Evolutionary conservation across 2,329 filamentous ascomycete genomes (phyloP).

Genomic region (Lizonia empirigonia): DNA sequence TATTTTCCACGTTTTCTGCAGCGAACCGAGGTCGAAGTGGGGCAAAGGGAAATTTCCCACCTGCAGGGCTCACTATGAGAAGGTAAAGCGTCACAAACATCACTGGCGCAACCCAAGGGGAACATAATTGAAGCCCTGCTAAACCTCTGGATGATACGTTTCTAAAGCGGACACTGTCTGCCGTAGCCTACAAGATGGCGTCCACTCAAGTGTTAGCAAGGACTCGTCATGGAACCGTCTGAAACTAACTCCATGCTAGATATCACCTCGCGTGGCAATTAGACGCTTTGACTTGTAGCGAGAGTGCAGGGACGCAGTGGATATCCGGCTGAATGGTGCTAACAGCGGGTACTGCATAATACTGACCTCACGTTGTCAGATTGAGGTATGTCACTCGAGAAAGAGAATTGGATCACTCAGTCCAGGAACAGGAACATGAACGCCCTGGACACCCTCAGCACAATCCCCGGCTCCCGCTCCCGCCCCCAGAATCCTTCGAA

Average conservation of each 20-base stretch:
- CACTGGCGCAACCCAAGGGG: background rate
- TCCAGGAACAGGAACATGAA: background rate
- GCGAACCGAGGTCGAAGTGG: constrained; percentile 5
- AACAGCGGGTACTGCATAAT: too few species aligned
- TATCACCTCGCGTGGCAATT: constrained; percentile 7
- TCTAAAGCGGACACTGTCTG: constrained; percentile 5
- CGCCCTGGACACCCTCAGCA: background rate
- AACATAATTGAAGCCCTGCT: background rate
- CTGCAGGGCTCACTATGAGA: background rate
- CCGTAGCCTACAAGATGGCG: background rate
- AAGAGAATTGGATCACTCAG: background rate
- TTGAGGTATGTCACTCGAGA: too few species aligned
- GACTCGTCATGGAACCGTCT: background rate
- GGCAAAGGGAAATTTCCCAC: background rate
- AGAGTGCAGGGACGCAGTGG: constrained; percentile 5
- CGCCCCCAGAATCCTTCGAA: constrained; percentile 1
- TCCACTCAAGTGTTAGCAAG: background rate
- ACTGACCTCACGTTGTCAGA: too few species aligned
- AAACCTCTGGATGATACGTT: background rate
- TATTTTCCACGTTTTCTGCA: background rate
- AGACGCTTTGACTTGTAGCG: background rate
- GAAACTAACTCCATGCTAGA: constrained; percentile 8
- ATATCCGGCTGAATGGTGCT: constrained; percentile 8
- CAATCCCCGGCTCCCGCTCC: background rate
- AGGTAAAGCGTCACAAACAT: background rate